Evolutionary conservation across 2,329 filamentous ascomycete genomes (phyloP).

Genomic region (Graphiopsis chlorocephala): DNA sequence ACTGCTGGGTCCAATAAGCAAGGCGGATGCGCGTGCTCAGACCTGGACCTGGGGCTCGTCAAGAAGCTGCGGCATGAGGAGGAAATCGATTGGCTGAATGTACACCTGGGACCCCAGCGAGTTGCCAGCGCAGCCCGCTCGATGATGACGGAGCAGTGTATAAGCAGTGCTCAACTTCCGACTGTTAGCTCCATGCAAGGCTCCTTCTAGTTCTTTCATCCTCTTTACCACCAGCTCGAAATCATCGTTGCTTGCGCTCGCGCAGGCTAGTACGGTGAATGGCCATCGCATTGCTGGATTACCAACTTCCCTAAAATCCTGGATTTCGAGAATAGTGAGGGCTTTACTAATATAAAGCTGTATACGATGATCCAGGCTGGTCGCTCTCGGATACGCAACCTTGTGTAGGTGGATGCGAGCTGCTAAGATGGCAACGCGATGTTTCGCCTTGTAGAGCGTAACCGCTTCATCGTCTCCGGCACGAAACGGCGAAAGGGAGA

Average conservation of each 20-base stretch:
- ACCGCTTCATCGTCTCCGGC: neutral
- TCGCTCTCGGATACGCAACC: slow-evolving; percentile 6
- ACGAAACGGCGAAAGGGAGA: neutral
- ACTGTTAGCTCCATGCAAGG: slow-evolving; percentile 19
- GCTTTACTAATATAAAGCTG: neutral
- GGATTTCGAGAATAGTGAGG: neutral
- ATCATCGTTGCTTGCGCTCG: slow-evolving; percentile 14
- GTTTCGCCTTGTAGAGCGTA: slow-evolving; percentile 19
- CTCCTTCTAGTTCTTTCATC: neutral
- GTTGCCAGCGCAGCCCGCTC: neutral
- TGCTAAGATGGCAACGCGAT: slow-evolving; percentile 15
- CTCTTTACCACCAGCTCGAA: slow-evolving; percentile 8
- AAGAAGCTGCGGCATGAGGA: neutral
- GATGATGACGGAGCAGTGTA: neutral
- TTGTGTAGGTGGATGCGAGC: slow-evolving; percentile 19
- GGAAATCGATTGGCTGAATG: neutral
- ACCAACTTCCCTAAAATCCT: slow-evolving; percentile 11
- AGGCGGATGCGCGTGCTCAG: neutral
- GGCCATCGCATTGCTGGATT: slow-evolving; percentile 22
- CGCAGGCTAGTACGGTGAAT: slow-evolving; percentile 20
- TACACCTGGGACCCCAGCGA: neutral
- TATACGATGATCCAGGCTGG: slow-evolving; percentile 3
- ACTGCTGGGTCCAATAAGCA: neutral
- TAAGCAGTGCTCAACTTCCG: slow-evolving; percentile 15
- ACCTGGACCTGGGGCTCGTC: neutral